Base-by-base conservation (phyloP, 176 grass and related monocot genomes). In the Lolium rigidum region DNA sequence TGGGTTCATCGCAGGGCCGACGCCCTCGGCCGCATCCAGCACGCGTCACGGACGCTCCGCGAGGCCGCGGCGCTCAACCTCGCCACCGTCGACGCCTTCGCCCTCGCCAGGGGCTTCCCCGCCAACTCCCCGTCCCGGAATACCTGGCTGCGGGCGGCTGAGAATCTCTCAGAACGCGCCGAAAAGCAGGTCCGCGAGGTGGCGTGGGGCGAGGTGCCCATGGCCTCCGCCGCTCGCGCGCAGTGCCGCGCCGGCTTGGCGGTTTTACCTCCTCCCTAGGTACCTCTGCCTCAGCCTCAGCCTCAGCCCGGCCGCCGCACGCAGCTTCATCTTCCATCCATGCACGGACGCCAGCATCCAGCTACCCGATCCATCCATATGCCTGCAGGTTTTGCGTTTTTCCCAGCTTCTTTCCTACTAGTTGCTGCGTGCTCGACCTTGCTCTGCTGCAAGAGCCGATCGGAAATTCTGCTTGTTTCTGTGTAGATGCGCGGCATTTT, bases 131-230 rank as follows among this genome's bases (percentile, higher is more conserved):
- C 3, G 1, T 0, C 1, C 21, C 4, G 2, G 59, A 62, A 10
- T 4, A 9, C 2, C 9, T 62, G 59, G 59, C 4, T 62, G 59
- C 21, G 20, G 59, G 59, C n/a, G 21, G 59, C 59, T 12, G 59
- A 22, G 20, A 3, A 3, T 4, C 59, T 25, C 59, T n/a, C 59
- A n/a, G 3, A 2, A 62, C 9, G 59, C 4, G 21, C 59, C 3
- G 10, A 10, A 1, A 21, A 3, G 59, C 10, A 62, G 59, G 9
- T 10, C 59, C 0, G 1, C 2, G 1, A 0, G 21, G 59, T 7
- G 56, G 0, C 10, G 21, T 0, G 0, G 10, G 24, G 0, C 59
- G 0, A 4, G 9, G 0, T 2, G 9, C 0, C 4, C 21, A 62
- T 62, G 59, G 4, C 10, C 59, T 0, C 4, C 21, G 21, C 59